Evolutionary conservation across 2,329 filamentous ascomycete genomes (phyloP).

Genomic region (Trichophyton equinum): DNA sequence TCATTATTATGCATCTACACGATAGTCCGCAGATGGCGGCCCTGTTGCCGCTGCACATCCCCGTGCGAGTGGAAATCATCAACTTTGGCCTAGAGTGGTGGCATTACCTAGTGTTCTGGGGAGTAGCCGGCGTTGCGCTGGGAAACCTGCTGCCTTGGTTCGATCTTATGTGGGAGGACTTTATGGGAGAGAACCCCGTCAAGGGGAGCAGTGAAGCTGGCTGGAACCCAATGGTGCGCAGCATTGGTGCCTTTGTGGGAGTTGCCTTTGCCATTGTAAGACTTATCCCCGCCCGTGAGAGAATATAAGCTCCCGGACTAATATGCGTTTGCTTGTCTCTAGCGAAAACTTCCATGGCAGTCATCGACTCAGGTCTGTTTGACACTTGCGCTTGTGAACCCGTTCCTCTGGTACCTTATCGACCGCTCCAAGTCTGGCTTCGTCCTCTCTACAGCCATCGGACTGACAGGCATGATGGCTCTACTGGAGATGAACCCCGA

Average conservation of each 20-base stretch:
- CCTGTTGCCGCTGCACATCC: constrained; percentile 16
- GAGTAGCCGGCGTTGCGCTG: constrained; percentile 60
- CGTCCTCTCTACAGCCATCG: constrained; percentile 61
- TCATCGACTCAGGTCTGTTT: constrained; percentile 88
- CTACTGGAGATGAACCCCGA: constrained; percentile 65
- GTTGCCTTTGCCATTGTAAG: constrained; percentile 74
- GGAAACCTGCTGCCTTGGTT: constrained; percentile 75
- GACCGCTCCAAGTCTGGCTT: constrained; percentile 81
- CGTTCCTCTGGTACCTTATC: constrained; percentile 89
- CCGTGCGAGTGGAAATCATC: constrained; percentile 48
- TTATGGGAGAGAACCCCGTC: constrained; percentile 28
- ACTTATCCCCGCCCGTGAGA: constrained; percentile 14
- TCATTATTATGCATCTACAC: constrained; percentile 68
- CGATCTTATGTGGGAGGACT: constrained; percentile 59
- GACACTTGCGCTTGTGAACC: constrained; percentile 80
- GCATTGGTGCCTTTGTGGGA: constrained; percentile 58
- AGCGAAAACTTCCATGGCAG: constrained; percentile 86
- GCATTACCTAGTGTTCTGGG: constrained; percentile 71
- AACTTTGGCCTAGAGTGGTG: constrained; percentile 39
- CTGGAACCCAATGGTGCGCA: constrained; percentile 62
- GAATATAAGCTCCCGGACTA: background rate
- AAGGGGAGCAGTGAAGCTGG: constrained; percentile 8
- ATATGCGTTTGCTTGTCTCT: constrained; percentile 7
- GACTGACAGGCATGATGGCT: constrained; percentile 58
- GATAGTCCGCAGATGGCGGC: constrained; percentile 46